Conservation (phyloP, 495 filamentous ascomycete genomes). For the Penicillium waksmanii region DNA sequence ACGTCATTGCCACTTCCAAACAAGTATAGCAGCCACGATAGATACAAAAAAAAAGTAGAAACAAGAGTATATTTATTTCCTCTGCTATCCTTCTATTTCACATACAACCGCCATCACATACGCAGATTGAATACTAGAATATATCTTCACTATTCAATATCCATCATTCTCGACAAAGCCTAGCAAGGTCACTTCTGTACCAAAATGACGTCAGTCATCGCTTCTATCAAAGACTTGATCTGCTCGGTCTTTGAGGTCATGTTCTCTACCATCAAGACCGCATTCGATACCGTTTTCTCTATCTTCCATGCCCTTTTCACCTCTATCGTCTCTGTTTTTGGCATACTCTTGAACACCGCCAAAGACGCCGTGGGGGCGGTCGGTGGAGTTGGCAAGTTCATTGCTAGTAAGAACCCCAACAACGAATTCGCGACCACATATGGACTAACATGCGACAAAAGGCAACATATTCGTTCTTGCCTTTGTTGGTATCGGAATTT, state of each 20-base stretch:
- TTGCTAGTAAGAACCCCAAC: constrained; percentile 5
- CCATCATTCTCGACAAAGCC: not conserved
- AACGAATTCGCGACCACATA: not conserved
- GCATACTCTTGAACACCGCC: not conserved
- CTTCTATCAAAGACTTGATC: constrained; percentile 8
- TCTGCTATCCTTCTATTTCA: not conserved
- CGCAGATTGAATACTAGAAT: not conserved
- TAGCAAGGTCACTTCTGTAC: not conserved
- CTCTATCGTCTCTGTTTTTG: not conserved
- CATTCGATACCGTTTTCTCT: constrained; percentile 5
- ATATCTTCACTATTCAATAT: not conserved
- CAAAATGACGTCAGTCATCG: constrained; percentile 8
- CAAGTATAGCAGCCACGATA: constrained; percentile 4
- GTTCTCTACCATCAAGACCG: constrained; percentile 5
- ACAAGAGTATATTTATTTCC: not conserved
- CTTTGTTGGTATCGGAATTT: constrained; percentile 5
- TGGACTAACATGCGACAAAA: not conserved
- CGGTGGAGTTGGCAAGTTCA: constrained; percentile 9
- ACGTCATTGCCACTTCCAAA: constrained; percentile 4
- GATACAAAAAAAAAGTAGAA: not conserved
- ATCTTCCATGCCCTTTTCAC: not conserved
- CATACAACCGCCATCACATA: not conserved
- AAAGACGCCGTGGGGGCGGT: constrained; percentile 4
- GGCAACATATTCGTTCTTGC: constrained; percentile 9
- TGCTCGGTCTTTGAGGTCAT: constrained; percentile 7